Evolutionary conservation across 441 rosid species (phyloP).

Genomic region (Theobroma grandiflorum): DNA sequence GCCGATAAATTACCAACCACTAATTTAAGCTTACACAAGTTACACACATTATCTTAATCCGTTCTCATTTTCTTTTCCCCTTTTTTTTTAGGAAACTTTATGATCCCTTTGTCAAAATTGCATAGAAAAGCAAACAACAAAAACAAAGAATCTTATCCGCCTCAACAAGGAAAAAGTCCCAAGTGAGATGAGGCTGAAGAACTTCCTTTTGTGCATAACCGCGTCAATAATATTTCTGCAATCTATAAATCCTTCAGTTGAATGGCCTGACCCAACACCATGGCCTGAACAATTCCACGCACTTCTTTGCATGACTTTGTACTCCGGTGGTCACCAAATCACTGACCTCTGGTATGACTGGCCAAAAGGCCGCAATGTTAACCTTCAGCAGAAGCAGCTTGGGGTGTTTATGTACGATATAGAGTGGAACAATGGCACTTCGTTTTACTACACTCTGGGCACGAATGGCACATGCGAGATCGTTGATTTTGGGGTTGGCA

Average conservation of each 20-base stretch:
- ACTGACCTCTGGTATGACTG: constrained; percentile 51
- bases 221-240: not conserved
- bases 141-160: not conserved
- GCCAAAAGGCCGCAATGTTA: constrained; percentile 50
- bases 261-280: constrained; percentile 36
- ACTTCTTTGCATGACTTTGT: constrained; percentile 42
- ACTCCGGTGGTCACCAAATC: constrained; percentile 34
- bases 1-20: not conserved
- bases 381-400: constrained; percentile 49
- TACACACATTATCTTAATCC: not conserved
- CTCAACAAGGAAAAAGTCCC: not conserved
- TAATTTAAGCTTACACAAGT: not conserved
- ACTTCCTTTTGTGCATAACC: constrained; percentile 7
- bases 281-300: constrained; percentile 62
- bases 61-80: not conserved
- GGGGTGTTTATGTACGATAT: constrained; percentile 34
- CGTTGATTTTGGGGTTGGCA: constrained; percentile 42
- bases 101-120: not conserved
- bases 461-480: constrained; percentile 27
- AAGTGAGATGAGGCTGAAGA: not conserved
- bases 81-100: too few relatives aligned
- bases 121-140: not conserved
- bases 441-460: constrained; percentile 43
- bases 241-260: constrained; percentile 13
- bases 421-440: constrained; percentile 57